These are phyloP conservation scores for Mycena galericulata DNA, from an alignment of 768 basidiomycete genomes.

Conservation along the genomic window DNA sequence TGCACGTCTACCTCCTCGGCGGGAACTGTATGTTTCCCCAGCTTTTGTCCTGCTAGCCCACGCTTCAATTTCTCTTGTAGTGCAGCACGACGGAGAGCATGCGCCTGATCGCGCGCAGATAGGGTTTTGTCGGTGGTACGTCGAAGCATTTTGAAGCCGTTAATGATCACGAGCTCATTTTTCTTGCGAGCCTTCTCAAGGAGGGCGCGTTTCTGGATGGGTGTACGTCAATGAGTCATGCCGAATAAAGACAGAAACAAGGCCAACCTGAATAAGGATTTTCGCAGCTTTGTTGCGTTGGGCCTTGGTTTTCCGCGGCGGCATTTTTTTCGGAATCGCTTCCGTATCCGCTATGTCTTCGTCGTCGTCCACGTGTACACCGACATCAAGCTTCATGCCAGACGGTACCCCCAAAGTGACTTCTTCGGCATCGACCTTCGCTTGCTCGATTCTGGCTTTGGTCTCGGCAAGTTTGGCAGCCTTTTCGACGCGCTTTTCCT, in stretches of 20 bases:
- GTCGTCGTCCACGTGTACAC: slow-evolving; percentile 46
- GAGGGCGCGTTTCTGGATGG: slow-evolving; percentile 75
- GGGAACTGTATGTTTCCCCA: slow-evolving; percentile 86
- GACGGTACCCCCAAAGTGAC: slow-evolving; percentile 54
- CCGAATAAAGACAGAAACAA: background rate
- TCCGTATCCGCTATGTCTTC: slow-evolving; percentile 52
- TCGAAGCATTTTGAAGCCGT: slow-evolving; percentile 65
- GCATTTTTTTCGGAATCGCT: slow-evolving; percentile 53
- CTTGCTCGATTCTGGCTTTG: slow-evolving; percentile 67
- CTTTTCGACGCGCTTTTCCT: slow-evolving; percentile 67
- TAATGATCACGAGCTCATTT: slow-evolving; percentile 69
- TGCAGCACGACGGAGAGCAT: slow-evolving; percentile 55
- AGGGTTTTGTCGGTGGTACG: slow-evolving; percentile 50
- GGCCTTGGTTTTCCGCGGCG: slow-evolving; percentile 55
- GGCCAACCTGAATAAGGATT: slow-evolving; percentile 70
- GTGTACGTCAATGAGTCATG: background rate
- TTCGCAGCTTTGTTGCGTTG: slow-evolving; percentile 78
- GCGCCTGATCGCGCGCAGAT: slow-evolving; percentile 56
- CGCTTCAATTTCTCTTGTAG: slow-evolving; percentile 63
- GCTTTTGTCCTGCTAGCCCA: slow-evolving; percentile 77
- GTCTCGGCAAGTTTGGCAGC: slow-evolving; percentile 64
- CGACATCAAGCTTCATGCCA: slow-evolving; percentile 76
- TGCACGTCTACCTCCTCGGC: slow-evolving; percentile 83
- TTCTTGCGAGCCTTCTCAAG: slow-evolving; percentile 71
- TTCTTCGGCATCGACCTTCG: slow-evolving; percentile 50